Evolutionary conservation across 495 filamentous ascomycete genomes (phyloP).

Genomic region (Staphylotrichum tortipilum): DNA sequence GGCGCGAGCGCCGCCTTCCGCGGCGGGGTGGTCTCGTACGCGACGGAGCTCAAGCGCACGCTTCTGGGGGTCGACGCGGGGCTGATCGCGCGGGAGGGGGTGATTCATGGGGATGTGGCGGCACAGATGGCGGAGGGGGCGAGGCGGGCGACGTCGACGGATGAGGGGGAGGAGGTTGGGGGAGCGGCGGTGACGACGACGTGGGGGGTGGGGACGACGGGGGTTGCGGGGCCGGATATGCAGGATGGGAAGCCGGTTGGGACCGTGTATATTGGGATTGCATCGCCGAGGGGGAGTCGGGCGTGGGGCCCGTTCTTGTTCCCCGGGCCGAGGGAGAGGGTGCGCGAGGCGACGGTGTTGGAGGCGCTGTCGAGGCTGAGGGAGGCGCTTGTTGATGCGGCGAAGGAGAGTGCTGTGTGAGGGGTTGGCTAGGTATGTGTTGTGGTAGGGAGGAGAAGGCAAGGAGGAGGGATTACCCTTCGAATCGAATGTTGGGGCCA

Average conservation of each 20-base stretch:
- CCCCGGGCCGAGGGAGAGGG: constrained; percentile 15
- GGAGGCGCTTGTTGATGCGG: constrained; percentile 1
- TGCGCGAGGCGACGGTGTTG: constrained; percentile 19
- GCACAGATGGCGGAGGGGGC: constrained; percentile 26
- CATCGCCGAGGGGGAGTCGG: constrained; percentile 3
- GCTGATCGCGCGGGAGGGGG: constrained; percentile 24
- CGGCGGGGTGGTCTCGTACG: constrained; percentile 28
- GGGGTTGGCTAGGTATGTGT: no score
- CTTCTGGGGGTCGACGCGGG: constrained; percentile 20
- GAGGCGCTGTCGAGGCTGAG: constrained; percentile 18
- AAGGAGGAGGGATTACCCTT: no score
- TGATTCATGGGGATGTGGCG: constrained; percentile 26
- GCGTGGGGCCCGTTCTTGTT: constrained; percentile 22
- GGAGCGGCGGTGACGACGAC: constrained; percentile 3
- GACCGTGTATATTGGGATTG: constrained; percentile 23
- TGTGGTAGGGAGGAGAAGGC: no score
- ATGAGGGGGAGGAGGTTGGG: background rate
- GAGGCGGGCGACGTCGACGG: constrained; percentile 3
- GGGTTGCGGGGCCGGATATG: constrained; percentile 21
- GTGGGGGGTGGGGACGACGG: constrained; percentile 27
- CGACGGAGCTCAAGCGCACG: constrained; percentile 21
- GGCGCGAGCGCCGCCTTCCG: constrained; percentile 24
- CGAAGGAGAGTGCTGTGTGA: no score
- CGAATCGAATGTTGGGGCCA: no score
- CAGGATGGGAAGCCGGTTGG: constrained; percentile 24